Conservation (phyloP, 306 rosid genomes). For the Prunus padus region DNA sequence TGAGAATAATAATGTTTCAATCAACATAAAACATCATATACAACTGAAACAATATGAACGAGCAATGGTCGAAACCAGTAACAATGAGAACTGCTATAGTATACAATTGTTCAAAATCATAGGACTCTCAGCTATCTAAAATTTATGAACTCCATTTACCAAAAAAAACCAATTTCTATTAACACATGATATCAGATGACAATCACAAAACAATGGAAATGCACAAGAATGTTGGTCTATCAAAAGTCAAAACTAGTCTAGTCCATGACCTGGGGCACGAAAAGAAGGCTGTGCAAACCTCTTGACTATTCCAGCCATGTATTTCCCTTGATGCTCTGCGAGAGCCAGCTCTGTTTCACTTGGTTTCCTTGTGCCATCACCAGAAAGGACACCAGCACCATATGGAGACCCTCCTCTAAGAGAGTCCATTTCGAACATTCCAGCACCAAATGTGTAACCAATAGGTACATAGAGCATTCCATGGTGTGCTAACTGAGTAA, state of each 20-base stretch:
- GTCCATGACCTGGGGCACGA: slow-evolving; percentile 2
- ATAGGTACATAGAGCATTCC: slow-evolving; percentile 84
- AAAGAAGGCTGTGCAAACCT: slow-evolving; percentile 35
- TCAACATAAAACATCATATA: slow-evolving; percentile 5
- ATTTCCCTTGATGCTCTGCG: slow-evolving; percentile 72
- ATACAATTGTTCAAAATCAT: background rate
- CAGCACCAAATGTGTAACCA: slow-evolving; percentile 71
- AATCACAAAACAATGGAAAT: slow-evolving; percentile 1
- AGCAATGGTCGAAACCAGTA: slow-evolving; percentile 10
- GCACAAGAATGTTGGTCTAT: slow-evolving; percentile 8
- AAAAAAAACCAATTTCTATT: slow-evolving; percentile 16
- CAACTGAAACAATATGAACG: background rate
- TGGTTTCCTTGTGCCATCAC: slow-evolving; percentile 66
- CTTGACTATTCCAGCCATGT: slow-evolving; percentile 70
- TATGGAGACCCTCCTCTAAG: slow-evolving; percentile 79
- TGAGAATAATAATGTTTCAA: slow-evolving; percentile 16
- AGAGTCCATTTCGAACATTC: slow-evolving; percentile 60
- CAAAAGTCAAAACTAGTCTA: background rate
- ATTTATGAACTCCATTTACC: background rate
- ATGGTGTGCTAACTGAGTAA: slow-evolving; percentile 76
- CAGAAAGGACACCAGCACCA: slow-evolving; percentile 71
- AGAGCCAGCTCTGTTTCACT: slow-evolving; percentile 56
- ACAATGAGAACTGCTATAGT: background rate
- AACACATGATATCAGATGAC: slow-evolving; percentile 28
- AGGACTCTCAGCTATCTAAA: slow-evolving; percentile 5